Conservation (phyloP, 805 yeast genomes). For the Candida fluviatilis region DNA sequence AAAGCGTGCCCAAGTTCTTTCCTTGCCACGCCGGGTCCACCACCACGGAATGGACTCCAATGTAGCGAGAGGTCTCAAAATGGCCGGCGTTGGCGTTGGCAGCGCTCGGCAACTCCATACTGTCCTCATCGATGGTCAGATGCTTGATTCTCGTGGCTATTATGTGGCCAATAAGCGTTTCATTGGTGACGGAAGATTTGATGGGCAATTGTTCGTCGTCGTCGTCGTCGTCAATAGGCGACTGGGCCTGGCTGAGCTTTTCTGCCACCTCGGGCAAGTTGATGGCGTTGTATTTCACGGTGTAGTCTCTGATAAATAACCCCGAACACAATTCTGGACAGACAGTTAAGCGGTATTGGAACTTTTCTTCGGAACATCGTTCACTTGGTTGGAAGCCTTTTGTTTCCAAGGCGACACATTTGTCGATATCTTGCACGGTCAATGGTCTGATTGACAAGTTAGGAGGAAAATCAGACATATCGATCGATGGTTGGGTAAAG, state of each 20-base stretch:
- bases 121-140: slow-evolving; percentile 47
- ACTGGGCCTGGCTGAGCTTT: slow-evolving; percentile 24
- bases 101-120: slow-evolving; percentile 57
- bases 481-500: too few relatives aligned
- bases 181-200: slow-evolving; percentile 50
- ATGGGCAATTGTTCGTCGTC: slow-evolving; percentile 39
- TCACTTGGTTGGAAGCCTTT: slow-evolving; percentile 68
- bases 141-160: slow-evolving; percentile 67
- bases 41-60: slow-evolving; percentile 81
- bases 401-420: slow-evolving; percentile 57
- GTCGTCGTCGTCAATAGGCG: slow-evolving; percentile 25
- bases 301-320: slow-evolving; percentile 70
- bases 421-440: slow-evolving; percentile 65
- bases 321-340: slow-evolving; percentile 95
- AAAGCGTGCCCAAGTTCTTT: slow-evolving; percentile 73
- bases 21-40: slow-evolving; percentile 77
- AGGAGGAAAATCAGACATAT: slow-evolving; percentile 44
- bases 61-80: slow-evolving; percentile 63
- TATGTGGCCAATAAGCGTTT: slow-evolving; percentile 74
- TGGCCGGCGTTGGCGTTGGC: slow-evolving; percentile 50
- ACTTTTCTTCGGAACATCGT: slow-evolving; percentile 60
- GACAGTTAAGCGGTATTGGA: slow-evolving; percentile 61
- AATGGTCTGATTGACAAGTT: slow-evolving; percentile 65
- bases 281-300: slow-evolving; percentile 37
- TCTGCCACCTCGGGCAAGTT: slow-evolving; percentile 40